A percentile compares a stretch with the other conserved stretches of the same genome.
Conservation (phyloP, 1,284 basidiomycete genomes). For the Cryptococcus sp. region DNA sequence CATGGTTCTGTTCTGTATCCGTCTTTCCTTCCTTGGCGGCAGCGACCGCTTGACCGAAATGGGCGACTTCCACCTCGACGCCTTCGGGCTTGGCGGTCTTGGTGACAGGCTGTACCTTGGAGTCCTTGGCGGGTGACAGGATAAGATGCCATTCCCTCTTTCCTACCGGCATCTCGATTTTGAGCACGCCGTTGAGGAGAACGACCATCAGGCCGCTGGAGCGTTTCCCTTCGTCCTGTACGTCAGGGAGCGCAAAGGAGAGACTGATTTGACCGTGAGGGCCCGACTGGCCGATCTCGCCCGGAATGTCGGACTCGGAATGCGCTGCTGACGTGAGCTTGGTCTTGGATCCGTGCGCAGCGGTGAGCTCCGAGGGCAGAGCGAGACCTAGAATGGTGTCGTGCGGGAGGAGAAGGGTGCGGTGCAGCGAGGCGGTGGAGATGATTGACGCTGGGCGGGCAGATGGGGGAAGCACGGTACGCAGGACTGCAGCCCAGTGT, state of each 20-base stretch:
- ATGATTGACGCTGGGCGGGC: conserved; percentile 58
- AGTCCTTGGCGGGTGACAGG: conserved; percentile 55
- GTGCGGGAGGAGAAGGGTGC: conserved; percentile 70
- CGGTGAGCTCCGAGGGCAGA: conserved; percentile 60
- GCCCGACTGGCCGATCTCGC: conserved; percentile 33
- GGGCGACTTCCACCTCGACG: conserved; percentile 62
- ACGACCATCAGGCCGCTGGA: conserved; percentile 38
- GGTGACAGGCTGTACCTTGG: conserved; percentile 56
- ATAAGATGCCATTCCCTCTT: conserved; percentile 60
- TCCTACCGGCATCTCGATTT: conserved; percentile 59
- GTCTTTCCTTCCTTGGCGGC: conserved; percentile 44
- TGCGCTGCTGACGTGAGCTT: conserved; percentile 18
- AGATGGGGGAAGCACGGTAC: conserved; percentile 47
- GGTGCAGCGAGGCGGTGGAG: conserved; percentile 67
- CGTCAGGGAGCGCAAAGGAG: conserved; percentile 41
- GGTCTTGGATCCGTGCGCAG: conserved; percentile 57
- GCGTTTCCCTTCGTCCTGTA: conserved; percentile 15
- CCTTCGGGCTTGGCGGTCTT: conserved; percentile 59
- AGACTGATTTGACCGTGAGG: conserved; percentile 43
- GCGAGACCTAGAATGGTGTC: conserved; percentile 65
- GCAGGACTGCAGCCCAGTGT: conserved; percentile 43
- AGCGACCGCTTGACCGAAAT: conserved; percentile 62
- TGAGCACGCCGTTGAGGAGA: conserved; percentile 52
- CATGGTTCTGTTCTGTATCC: conserved; percentile 30
- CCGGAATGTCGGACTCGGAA: conserved; percentile 25